Conservation (phyloP, 1,284 basidiomycete species). For the Cutaneotrichosporon sp. region DNA sequence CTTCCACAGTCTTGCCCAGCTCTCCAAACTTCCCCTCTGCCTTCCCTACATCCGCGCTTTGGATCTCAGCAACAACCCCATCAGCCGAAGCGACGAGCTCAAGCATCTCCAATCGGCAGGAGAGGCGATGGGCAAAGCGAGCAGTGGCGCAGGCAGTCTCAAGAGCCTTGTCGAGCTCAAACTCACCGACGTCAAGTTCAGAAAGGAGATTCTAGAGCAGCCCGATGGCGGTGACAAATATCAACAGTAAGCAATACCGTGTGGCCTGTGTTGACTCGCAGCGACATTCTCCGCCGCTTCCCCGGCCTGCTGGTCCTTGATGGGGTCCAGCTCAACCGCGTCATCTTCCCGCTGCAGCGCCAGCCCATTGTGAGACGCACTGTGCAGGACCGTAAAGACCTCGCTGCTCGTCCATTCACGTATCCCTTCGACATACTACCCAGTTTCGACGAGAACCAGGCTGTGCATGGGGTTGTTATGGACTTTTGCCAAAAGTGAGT, state of each 20-base stretch:
- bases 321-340: conserved; percentile 52
- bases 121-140: conserved; percentile 42
- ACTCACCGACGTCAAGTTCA: conserved; percentile 35
- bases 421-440: conserved; percentile 40
- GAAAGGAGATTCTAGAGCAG: conserved; percentile 29
- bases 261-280: conserved; percentile 7
- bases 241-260: conserved; percentile 32
- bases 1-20: conserved; percentile 30
- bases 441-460: conserved; percentile 34
- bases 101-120: conserved; percentile 30
- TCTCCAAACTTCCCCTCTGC: conserved; percentile 30
- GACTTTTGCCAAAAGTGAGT: conserved; percentile 36
- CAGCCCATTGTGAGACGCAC: conserved; percentile 34
- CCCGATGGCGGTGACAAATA: conserved; percentile 33
- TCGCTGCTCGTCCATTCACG: conserved; percentile 32
- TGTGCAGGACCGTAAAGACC: conserved; percentile 25
- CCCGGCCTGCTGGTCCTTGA: conserved; percentile 46
- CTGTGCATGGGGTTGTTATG: conserved; percentile 45
- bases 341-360: conserved; percentile 42
- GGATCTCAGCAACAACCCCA: conserved; percentile 44
- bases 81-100: conserved; percentile 28
- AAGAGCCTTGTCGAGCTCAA: conserved; percentile 44
- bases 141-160: conserved; percentile 31
- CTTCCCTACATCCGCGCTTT: conserved; percentile 45
- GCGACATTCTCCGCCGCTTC: conserved; percentile 45